Evolutionary conservation across 352 stramenopile species (phyloP), one percentile per base, ranked within the genome.

Genomic region (Phytophthora citricola): DNA sequence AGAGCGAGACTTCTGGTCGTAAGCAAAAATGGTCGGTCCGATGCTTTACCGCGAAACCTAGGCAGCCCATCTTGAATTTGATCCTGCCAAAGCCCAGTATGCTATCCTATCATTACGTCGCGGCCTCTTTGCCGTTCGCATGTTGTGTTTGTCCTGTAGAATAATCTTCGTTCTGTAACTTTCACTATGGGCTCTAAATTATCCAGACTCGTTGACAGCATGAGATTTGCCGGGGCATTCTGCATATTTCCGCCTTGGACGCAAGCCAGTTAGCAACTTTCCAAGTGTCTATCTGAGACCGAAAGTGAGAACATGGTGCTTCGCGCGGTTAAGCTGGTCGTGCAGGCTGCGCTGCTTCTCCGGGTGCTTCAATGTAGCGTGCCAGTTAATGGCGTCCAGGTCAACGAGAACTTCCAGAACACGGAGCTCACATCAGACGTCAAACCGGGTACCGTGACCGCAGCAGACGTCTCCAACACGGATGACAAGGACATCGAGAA

Each of bases 181-280:
- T 34, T 52, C 32, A 34, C 31, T 56, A 53, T 43, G 24, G 24
- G 24, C 11, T 49, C 8, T 17, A 51, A 2, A 65, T 58, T 26
- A 58, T 56, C 56, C 26, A 24, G 29, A 44, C 27, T 31, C 5
- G 14, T n/a, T 29, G 15, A 15, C 54, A 70, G 60, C 66, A 58
- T 57, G 56, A 57, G 53, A 74, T 74, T 74, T 66, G 60, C 66
- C 26, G 26, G 3, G 12, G 20, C 59, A 75, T 75, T 75, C 54
- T 58, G 49, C 56, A 71, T 75, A 71, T 66, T 51, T 56, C 66
- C 55, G 50, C 22, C 49, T 66, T 15, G 7, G 29, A 44, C 61
- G 3, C 66, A 62, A 53, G 58, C 47, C 49, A 70, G 52, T 70
- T 65, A 52, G 51, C 11, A 44, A 56, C 15, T 48, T 58, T 47